Conservation (phyloP, 352 stramenopile genomes). For the Globisporangium paddicum region DNA sequence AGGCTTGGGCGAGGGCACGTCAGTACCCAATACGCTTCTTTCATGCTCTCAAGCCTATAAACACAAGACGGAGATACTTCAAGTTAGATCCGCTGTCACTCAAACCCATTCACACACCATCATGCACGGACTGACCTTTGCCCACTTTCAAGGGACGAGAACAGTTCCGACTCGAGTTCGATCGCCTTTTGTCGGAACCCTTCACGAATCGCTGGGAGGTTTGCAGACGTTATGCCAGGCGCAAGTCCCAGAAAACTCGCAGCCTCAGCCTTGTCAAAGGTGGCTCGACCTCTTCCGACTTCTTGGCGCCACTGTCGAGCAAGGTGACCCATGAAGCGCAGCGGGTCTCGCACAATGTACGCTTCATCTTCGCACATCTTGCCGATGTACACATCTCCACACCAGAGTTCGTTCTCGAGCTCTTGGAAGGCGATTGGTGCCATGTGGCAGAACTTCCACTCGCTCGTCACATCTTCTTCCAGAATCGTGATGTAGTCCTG, state of each 20-base stretch:
- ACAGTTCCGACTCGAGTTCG: slow-evolving; percentile 24
- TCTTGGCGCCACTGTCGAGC: slow-evolving; percentile 82
- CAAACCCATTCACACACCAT: neutral
- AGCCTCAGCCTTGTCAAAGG: slow-evolving; percentile 35
- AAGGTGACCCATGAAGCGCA: slow-evolving; percentile 83
- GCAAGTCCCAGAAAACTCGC: slow-evolving; percentile 30
- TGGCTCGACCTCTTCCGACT: slow-evolving; percentile 21
- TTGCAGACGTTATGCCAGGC: slow-evolving; percentile 4
- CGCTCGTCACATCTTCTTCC: slow-evolving; percentile 79
- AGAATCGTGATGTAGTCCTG: slow-evolving; percentile 88
- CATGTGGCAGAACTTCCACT: slow-evolving; percentile 92
- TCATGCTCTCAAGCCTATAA: slow-evolving; percentile 32
- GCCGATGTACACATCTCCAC: slow-evolving; percentile 90
- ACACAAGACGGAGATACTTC: neutral
- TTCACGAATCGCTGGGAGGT: slow-evolving; percentile 33
- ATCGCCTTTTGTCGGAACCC: slow-evolving; percentile 54
- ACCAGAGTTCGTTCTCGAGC: slow-evolving; percentile 91
- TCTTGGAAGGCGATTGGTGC: slow-evolving; percentile 87
- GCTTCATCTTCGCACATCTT: slow-evolving; percentile 88
- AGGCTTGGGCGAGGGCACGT: slow-evolving; percentile 63
- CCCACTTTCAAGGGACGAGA: slow-evolving; percentile 24
- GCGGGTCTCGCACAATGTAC: slow-evolving; percentile 80
- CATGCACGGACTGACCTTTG: slow-evolving; percentile 29
- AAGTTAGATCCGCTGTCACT: neutral
- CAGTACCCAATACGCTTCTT: slow-evolving; percentile 63